Evolutionary conservation across 2,329 filamentous ascomycete genomes (phyloP).

Genomic region (Ceratocystis destructans): DNA sequence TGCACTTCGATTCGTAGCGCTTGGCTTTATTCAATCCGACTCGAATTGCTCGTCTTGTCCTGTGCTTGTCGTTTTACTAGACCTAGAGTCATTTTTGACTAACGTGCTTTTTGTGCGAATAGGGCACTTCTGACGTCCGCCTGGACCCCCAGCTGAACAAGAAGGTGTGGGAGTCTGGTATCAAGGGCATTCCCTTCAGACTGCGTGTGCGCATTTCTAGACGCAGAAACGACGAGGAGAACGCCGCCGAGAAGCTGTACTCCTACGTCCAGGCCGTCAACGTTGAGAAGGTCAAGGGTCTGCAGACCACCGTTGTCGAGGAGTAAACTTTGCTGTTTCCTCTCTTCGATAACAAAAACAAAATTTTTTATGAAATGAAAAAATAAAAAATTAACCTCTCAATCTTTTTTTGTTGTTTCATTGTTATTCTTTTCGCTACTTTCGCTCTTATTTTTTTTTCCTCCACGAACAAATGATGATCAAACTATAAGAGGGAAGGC

Average conservation of each 20-base stretch:
- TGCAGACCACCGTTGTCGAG: slow-evolving; percentile 79
- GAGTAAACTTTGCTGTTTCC: slow-evolving; percentile 36
- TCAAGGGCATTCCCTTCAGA: slow-evolving; percentile 98
- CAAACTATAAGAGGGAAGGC: not conserved
- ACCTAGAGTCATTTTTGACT: slow-evolving; percentile 12
- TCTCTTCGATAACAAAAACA: slow-evolving; percentile 23
- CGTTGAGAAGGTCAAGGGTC: slow-evolving; percentile 98
- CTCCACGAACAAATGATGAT: not conserved
- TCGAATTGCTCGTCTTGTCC: not conserved
- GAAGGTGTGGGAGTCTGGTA: slow-evolving; percentile 98
- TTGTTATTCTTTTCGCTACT: slow-evolving; percentile 12
- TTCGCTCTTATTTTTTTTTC: slow-evolving; percentile 2
- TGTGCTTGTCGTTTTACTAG: not conserved
- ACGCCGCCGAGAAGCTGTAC: slow-evolving; percentile 99
- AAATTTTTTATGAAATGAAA: slow-evolving; percentile 22
- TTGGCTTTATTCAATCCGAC: not conserved
- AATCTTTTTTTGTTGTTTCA: slow-evolving; percentile 10
- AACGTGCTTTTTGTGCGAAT: slow-evolving; percentile 18
- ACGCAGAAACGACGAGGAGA: slow-evolving; percentile 99
- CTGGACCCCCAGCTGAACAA: slow-evolving; percentile 99
- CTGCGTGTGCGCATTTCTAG: slow-evolving; percentile 96
- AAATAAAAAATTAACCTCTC: slow-evolving; percentile 22
- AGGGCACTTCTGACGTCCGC: slow-evolving; percentile 96
- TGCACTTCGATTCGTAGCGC: not conserved
- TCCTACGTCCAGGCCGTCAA: slow-evolving; percentile 99